phyloP scores from a whole-genome alignment of 208 protist genomes.

The Trypanosoma lewisi region DNA sequence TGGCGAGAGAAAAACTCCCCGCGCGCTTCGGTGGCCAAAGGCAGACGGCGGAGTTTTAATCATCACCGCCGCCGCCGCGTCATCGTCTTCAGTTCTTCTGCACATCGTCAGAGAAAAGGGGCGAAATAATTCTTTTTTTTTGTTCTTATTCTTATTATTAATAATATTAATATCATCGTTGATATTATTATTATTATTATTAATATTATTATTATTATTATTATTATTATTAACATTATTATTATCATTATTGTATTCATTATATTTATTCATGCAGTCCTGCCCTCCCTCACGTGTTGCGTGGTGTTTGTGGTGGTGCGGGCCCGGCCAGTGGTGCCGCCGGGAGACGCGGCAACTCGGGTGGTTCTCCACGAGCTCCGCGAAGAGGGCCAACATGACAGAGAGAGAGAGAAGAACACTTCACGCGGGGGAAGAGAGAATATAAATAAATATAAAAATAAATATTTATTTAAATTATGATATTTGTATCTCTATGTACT shows the following conservation, averaged over 20 bases:
- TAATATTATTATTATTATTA: no score
- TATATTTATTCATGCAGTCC: no score
- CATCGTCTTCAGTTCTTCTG: not conserved
- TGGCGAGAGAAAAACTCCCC: not conserved
- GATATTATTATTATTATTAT: no score
- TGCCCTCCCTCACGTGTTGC: slow-evolving; percentile 18
- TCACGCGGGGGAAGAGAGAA: no score
- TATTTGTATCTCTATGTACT: no score
- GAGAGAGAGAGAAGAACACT: slow-evolving; percentile 9
- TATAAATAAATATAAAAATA: no score
- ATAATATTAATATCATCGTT: not conserved
- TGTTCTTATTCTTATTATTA: not conserved
- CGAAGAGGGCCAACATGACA: slow-evolving; percentile 18
- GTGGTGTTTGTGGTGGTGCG: slow-evolving; percentile 40
- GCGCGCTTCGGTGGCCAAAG: not conserved
- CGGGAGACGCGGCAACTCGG: slow-evolving; percentile 32
- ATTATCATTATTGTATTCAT: no score
- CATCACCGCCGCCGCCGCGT: not conserved
- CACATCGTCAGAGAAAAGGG: not conserved
- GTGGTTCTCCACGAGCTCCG: slow-evolving; percentile 33
- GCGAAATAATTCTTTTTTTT: not conserved
- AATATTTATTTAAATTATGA: no score
- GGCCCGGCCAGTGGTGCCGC: slow-evolving; percentile 51
- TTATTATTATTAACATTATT: no score
- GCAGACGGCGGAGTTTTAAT: no score